Evolutionary conservation across 768 basidiomycete genomes (phyloP), one percentile per base, ranked within the genome.

Genomic region (Macrolepiota albuminosa): DNA sequence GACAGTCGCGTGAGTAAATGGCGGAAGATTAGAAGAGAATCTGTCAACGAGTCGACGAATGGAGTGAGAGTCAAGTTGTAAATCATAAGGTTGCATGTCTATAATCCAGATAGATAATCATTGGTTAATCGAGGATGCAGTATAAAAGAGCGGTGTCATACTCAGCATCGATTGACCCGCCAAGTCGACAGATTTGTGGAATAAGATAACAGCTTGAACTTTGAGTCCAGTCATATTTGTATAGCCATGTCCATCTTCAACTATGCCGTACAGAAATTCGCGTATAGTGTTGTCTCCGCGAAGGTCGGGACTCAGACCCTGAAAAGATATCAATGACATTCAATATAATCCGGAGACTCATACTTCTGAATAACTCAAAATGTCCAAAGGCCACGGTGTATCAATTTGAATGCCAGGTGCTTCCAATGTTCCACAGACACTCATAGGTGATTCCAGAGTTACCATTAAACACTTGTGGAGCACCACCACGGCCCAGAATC

Each of bases 401-500:
- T 83, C 81, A n/a, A 81, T 75, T 59, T 75, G 75, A 64, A 78
- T 76, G 3, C 79, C 78, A 16, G 76, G 75, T 4, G 80, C 75
- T 62, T 85, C 84, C 57, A 82, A 75, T 18, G 77, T 73, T 52
- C 85, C 81, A 59, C 79, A 81, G 21, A 88, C 78, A n/a, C 75
- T 78, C n/a, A 78, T 68, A 0, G 85, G 76, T 1, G 78, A 75
- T 58, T 84, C 83, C 42, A 84, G 74, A 6, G 80, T 77, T 16
- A 85, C 77, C 1, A 81, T 73, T 62, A 84, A 78, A 64, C 78
- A 78, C 55, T 84, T 82, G 70, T 87, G 85, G 55, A 87, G 74
- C 51, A 75, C 72, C 61, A 84, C 80, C 6, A 82, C 83, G 0
- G 81, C 72, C 87, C 87, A 88, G 68, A 88, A 88, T 0, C 78